phyloP scores from a whole-genome alignment of 345 rosid species.

The Raphanus sativus region DNA sequence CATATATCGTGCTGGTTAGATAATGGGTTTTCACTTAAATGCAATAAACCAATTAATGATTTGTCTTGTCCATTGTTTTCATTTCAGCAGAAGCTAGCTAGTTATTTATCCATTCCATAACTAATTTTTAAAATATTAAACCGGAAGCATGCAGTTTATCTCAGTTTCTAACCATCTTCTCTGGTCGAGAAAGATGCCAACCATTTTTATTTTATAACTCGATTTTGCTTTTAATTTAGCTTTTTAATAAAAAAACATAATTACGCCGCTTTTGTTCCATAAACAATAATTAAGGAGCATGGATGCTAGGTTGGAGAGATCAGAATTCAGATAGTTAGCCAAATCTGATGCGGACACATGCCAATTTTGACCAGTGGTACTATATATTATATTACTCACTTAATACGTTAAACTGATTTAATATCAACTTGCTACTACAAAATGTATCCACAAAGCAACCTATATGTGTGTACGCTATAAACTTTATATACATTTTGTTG shows the following conservation, averaged over 20 bases:
- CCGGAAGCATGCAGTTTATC: neutral
- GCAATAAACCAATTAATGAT: neutral
- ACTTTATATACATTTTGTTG: neutral
- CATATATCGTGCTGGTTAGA: neutral
- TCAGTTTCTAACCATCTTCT: slow-evolving; percentile 10
- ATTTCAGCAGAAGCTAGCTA: neutral
- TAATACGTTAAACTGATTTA: slow-evolving; percentile 4
- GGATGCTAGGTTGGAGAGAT: slow-evolving; percentile 33
- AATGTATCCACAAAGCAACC: slow-evolving; percentile 23
- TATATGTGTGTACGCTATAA: neutral
- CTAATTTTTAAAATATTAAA: neutral
- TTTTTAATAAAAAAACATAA: slow-evolving; percentile 5
- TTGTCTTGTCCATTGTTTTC: neutral
- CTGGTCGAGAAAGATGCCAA: slow-evolving; percentile 28
- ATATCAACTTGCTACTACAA: slow-evolving; percentile 27
- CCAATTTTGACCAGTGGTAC: slow-evolving; percentile 38
- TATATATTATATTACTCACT: slow-evolving; percentile 15
- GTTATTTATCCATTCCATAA: neutral
- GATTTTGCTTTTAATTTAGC: slow-evolving; percentile 3
- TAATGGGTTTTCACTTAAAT: neutral
- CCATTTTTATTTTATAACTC: neutral
- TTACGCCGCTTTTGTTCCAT: slow-evolving; percentile 26
- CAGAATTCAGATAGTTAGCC: slow-evolving; percentile 32
- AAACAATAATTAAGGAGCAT: slow-evolving; percentile 36
- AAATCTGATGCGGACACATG: slow-evolving; percentile 42